phyloP scores from a whole-genome alignment of 2,329 filamentous ascomycete species.

The Podosphaera fusca region DNA sequence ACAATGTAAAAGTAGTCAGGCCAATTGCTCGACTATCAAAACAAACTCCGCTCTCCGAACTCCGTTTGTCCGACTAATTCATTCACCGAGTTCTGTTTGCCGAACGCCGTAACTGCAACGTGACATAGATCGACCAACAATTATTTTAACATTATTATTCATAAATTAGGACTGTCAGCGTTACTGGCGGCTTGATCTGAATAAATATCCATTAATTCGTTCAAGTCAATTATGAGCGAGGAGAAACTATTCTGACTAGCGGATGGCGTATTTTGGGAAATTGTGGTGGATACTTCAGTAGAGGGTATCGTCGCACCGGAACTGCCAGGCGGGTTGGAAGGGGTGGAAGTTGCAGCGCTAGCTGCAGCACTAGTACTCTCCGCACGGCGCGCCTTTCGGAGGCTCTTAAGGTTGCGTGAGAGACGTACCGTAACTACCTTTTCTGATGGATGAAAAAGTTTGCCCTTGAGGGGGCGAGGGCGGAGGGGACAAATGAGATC shows the following conservation, averaged over 20 bases:
- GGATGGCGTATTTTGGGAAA: background rate
- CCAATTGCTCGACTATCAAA: too few relatives aligned
- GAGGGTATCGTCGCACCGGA: background rate
- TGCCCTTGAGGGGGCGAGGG: background rate
- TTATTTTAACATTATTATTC: too few relatives aligned
- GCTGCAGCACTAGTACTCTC: background rate
- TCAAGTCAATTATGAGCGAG: background rate
- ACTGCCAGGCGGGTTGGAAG: background rate
- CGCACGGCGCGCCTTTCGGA: background rate
- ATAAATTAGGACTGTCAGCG: background rate
- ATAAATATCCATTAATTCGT: background rate
- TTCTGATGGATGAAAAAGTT: background rate
- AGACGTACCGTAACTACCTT: background rate
- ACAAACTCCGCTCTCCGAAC: too few relatives aligned
- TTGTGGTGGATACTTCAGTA: background rate
- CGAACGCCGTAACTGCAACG: too few relatives aligned
- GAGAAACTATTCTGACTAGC: background rate
- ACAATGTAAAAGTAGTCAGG: too few relatives aligned
- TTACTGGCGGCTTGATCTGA: background rate
- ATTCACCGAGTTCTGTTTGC: too few relatives aligned
- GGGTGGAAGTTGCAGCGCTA: too few relatives aligned
- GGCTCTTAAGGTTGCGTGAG: background rate
- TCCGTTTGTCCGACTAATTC: too few relatives aligned
- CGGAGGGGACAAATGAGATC: background rate
- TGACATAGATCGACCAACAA: too few relatives aligned